Base-by-base conservation (phyloP, 1,284 basidiomycete species). In the Leccinum griseonigrum region DNA sequence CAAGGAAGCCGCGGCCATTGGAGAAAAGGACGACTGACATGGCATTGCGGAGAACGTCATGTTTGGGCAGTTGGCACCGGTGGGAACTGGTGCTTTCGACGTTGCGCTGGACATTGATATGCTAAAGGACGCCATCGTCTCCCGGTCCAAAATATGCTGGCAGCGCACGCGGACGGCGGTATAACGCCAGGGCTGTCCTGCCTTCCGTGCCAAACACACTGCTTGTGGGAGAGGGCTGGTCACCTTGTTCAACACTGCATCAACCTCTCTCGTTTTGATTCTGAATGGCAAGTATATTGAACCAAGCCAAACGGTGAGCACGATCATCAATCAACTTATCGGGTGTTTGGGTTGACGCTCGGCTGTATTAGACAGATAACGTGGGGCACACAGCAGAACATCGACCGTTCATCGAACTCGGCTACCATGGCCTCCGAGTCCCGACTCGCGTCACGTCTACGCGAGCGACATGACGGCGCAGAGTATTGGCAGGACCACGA, bases 51-150 rank as follows among this genome's bases (percentile, higher is more conserved):
- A 99, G 81, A 99, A 98, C 71, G 95, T 99, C 50, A 86, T 99
- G 82, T 93, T 99, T 65, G 97, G 97, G n/a, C 97, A 99, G 79
- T 94, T 99, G 87, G 97, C 97, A 36, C 96, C 95, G 0, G 97
- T 97, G 94, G 95, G 95, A 56, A 96, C 95, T 0, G 95, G 95
- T 13, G 87, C 95, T 6, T 98, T 98, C 74, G 97, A 98, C 59
- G 92, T 99, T 57, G 91, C 94, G 1, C 84, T 99, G 55, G 97
- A 99, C 77, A 92, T 98, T 68, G 93, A 97, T 68, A 97, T 98
- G 95, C 84, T 99, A 70, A 97, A 98, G 83, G 97, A 99, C 66
- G 96, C 98, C 56, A 96, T 99, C 61, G 93, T 98, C 60, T 98
- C 62, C 96, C 96, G 0, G 89, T 95, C 36, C 91, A 94, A 71